These are phyloP conservation scores for Colletotrichum graminicola DNA, from an alignment of 2,329 filamentous ascomycete genomes.

Conservation along the genomic window DNA sequence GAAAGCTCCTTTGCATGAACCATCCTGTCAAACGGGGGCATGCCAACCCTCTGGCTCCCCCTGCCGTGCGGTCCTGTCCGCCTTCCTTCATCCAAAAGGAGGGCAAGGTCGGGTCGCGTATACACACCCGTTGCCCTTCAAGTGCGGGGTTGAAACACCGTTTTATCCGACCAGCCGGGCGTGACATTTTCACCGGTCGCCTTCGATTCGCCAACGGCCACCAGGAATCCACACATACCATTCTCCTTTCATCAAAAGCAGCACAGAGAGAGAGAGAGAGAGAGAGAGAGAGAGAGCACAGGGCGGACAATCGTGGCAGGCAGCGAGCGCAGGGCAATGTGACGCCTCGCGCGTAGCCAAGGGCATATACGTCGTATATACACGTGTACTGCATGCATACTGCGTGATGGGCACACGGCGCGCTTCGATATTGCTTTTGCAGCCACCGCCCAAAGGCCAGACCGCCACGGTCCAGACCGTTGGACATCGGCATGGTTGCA, in stretches of 20 bases:
- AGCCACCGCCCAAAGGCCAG: neutral
- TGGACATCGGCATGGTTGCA: neutral
- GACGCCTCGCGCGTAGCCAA: neutral
- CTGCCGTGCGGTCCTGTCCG: neutral
- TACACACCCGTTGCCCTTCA: slow-evolving; percentile 14
- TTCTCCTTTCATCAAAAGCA: neutral
- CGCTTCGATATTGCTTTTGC: neutral
- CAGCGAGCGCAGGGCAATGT: neutral
- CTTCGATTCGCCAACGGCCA: slow-evolving; percentile 3
- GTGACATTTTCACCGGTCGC: slow-evolving; percentile 8
- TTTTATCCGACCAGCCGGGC: slow-evolving; percentile 4
- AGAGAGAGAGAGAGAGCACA: neutral
- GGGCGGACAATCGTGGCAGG: neutral
- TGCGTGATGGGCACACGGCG: neutral
- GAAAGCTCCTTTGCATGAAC: neutral
- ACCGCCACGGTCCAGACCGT: neutral
- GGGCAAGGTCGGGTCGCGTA: neutral
- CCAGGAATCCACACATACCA: neutral
- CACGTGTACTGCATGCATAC: no score
- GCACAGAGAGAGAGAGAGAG: neutral
- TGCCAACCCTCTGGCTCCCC: neutral
- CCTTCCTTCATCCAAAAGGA: neutral
- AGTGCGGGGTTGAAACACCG: slow-evolving; percentile 40
- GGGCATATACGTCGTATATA: neutral
- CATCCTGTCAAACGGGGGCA: neutral